Percentiles rank a stretch among this genome's conserved stretches.
Conservation (phyloP, 208 protist genomes). For the Trypanosoma platydactyli region DNA sequence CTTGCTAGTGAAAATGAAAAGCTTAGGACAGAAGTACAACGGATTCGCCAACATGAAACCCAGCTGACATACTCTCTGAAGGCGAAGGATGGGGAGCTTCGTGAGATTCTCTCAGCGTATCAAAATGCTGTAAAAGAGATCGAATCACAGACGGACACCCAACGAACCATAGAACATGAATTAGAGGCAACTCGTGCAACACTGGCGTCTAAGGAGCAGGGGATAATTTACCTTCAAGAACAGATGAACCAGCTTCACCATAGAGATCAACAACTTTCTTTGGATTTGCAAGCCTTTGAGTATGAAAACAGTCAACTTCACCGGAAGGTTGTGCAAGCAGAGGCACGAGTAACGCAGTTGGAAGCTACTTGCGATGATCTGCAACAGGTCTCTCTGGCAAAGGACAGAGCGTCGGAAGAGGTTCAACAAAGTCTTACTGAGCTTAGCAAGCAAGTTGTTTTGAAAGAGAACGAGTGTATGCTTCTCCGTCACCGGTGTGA, state of each 20-base stretch:
- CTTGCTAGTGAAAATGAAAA: slow-evolving; percentile 74
- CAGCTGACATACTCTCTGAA: slow-evolving; percentile 64
- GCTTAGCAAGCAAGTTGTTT: slow-evolving; percentile 75
- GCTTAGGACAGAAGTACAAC: slow-evolving; percentile 56
- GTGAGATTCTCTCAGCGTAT: slow-evolving; percentile 73
- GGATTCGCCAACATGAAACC: slow-evolving; percentile 42
- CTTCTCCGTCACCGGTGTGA: slow-evolving; percentile 67
- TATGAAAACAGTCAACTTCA: slow-evolving; percentile 80
- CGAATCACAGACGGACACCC: slow-evolving; percentile 46
- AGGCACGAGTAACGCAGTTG: slow-evolving; percentile 37
- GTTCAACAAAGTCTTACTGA: slow-evolving; percentile 77
- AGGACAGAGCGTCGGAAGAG: slow-evolving; percentile 67
- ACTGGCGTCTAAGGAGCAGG: slow-evolving; percentile 74
- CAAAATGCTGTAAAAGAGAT: slow-evolving; percentile 71
- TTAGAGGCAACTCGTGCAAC: slow-evolving; percentile 62
- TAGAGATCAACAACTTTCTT: slow-evolving; percentile 74
- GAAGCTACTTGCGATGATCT: slow-evolving; percentile 52
- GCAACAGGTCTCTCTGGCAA: slow-evolving; percentile 47
- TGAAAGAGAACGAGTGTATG: slow-evolving; percentile 80
- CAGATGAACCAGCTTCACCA: slow-evolving; percentile 67
- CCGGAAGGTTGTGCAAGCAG: slow-evolving; percentile 53
- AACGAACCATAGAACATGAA: slow-evolving; percentile 66
- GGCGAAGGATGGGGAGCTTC: slow-evolving; percentile 74
- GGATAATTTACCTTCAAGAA: slow-evolving; percentile 70
- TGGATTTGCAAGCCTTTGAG: slow-evolving; percentile 81